Base-by-base conservation (phyloP, 2,329 filamentous ascomycete species). In the Teratosphaeria epicoccoides region DNA sequence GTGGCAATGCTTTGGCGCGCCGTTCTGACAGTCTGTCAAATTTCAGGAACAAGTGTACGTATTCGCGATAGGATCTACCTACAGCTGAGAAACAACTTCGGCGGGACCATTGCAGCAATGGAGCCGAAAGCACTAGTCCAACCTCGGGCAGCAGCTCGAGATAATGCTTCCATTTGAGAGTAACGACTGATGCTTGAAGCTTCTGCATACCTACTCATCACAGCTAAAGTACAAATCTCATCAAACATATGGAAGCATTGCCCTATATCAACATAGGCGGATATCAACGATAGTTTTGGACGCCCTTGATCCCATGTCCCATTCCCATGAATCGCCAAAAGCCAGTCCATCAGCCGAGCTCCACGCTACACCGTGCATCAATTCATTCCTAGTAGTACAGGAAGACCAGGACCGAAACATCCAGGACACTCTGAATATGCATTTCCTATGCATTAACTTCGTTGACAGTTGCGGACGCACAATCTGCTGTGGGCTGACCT, bases 361-460 rank as follows among this genome's bases (percentile, higher is more conserved):
- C 33, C 33, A 40, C 33, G 33, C 33, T 40, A 40, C 47, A 29
- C 47, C 43, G 47, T 49, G 47, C 26, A 49, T 40, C 28, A 43
- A 49, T 11, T 49, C 47, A 28, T 49, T 17, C 22, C 47, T 49
- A 49, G 22, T 49, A 49, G 47, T 49, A 49, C 47, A 49, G 37
- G 37, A 24, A 25, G 26, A 12, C 24, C 12, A 20, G 20, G 17
- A 33, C 7, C 20, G 22, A 47, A n/a, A 17, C 4, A 6, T 26
- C 23, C 20, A 24, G 2, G n/a, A 24, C 6, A 24, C 22, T 26
- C 10, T 24, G 9, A 11, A 12, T 47, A 25, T 47, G 20, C 24
- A 23, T 17, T n/a, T 29, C 10, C 25, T 26, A 2, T 20, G 12
- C 26, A 7, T 24, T 20, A 6, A 7, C 46, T 47, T n/a, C 24